Percentiles rank a stretch among this genome's conserved stretches.
These are phyloP conservation scores for Hypoxylon sp. DNA, from an alignment of 2,329 filamentous ascomycete species.

Conservation along the genomic window DNA sequence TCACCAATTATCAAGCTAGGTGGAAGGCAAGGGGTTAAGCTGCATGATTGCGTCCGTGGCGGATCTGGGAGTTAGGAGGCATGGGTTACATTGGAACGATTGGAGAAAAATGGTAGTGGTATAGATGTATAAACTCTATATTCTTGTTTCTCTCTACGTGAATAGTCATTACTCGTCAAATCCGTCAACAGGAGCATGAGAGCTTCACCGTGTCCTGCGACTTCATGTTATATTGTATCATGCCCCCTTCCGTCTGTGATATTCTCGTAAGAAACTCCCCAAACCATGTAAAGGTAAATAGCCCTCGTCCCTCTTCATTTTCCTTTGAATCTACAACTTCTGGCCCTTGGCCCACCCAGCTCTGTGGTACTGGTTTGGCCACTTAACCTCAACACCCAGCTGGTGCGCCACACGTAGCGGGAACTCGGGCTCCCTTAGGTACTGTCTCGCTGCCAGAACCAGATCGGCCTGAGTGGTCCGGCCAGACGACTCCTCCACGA, in stretches of 20 bases:
- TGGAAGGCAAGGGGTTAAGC: not conserved
- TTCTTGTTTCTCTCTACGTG: not conserved
- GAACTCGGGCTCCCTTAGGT: constrained; percentile 84
- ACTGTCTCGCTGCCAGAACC: constrained; percentile 79
- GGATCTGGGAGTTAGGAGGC: not conserved
- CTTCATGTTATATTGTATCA: too few relatives aligned
- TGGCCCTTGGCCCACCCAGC: constrained; percentile 50
- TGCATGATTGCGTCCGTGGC: not conserved
- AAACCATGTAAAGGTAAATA: not conserved
- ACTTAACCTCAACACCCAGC: constrained; percentile 75
- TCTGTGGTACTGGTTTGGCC: constrained; percentile 74
- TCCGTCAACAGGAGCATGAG: not conserved
- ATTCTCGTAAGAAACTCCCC: not conserved
- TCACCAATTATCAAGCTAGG: not conserved
- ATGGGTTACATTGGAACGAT: not conserved
- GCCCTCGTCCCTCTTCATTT: not conserved
- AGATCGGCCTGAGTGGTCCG: constrained; percentile 69
- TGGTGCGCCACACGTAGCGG: constrained; percentile 79
- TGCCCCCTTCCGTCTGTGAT: not conserved
- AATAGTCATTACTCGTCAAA: not conserved
- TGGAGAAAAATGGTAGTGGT: not conserved
- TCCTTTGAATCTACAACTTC: constrained; percentile 40
- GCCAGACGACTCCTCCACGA: constrained; percentile 55
- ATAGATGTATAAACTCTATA: not conserved
- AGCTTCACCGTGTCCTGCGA: too few relatives aligned